A percentile compares a stretch with the other conserved stretches of the same genome.
These are phyloP conservation scores for Beauveria sp. DNA, from an alignment of 2,329 filamentous ascomycete species.

Conservation along the genomic window DNA sequence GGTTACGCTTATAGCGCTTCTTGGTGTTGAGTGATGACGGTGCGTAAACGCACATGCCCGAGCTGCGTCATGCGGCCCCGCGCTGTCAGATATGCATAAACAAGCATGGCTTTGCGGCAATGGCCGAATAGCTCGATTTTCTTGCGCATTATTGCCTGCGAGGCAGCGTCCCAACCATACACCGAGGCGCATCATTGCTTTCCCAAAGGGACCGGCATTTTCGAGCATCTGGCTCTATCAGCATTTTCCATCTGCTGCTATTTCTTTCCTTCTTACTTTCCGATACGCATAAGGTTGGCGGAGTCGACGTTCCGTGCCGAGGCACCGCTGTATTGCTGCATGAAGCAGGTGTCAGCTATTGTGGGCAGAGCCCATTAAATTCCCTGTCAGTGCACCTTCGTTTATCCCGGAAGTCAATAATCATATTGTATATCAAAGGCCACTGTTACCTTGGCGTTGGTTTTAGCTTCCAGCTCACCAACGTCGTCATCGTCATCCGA, in stretches of 20 bases:
- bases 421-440: too few relatives aligned
- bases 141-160: too few relatives aligned
- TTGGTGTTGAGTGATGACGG: neutral
- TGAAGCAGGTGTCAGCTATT: neutral
- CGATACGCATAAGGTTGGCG: neutral
- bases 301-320: neutral
- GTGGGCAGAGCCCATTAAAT: neutral
- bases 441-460: too few relatives aligned
- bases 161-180: too few relatives aligned
- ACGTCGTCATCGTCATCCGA: slow-evolving; percentile 17
- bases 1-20: too few relatives aligned
- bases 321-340: neutral
- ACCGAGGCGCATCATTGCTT: too few relatives aligned
- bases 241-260: too few relatives aligned
- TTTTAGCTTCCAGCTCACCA: neutral
- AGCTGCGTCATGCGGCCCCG: neutral
- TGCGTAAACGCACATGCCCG: neutral
- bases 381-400: neutral
- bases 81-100: neutral
- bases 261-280: too few relatives aligned
- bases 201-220: too few relatives aligned
- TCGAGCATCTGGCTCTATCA: too few relatives aligned
- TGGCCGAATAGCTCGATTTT: neutral
- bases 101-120: neutral
- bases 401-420: too few relatives aligned